Evolutionary conservation across 2,329 filamentous ascomycete species (phyloP), one percentile per base, ranked within the genome.

Genomic region (Arthrobotrys sphaeroides): DNA sequence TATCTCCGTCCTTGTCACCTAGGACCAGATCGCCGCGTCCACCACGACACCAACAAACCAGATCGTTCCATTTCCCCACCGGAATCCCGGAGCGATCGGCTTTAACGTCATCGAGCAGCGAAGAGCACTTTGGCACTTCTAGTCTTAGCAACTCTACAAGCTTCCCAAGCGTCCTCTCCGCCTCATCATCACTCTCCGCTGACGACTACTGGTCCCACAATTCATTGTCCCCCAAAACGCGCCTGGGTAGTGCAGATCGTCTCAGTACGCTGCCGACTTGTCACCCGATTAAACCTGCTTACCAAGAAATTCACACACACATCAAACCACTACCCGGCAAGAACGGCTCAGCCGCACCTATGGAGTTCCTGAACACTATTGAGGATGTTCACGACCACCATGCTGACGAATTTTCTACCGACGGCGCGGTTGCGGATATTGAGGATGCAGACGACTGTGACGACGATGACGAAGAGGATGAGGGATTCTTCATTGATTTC

Each of bases 111-210:
- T 80, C 79, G 1, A 80, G 78, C 66, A 77, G 79, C 43, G 79
- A 80, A 66, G 74, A 77, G 51, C 78, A 79, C 42, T 77, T 73
- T 62, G 79, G 77, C 26, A 80, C 78, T 10, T 80, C 79, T 42
- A 80, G 79, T 51, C 75, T 80, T 57, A 80, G 78, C 16, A 80
- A 80, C 64, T 80, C 79, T 42, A 79, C 78, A 26, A 80, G 79
- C 28, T 80, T 79, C 64, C 79, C 79, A 10, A 80, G 79, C 33
- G 73, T 79, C 26, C 45, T 78, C 13, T 79, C 79, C 3, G 77
- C 79, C 38, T 78, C 78, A 1, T 79, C 78, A 24, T 80, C 79
- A 10, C 77, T 79, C 38, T 78, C 77, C 33, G 79, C 78, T 13
- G 79, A 80, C 47, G 73, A 77, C 28, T 60, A 77, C 42, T 72